Base-by-base conservation (phyloP, 345 rosid species). In the Hypericum perforatum region DNA sequence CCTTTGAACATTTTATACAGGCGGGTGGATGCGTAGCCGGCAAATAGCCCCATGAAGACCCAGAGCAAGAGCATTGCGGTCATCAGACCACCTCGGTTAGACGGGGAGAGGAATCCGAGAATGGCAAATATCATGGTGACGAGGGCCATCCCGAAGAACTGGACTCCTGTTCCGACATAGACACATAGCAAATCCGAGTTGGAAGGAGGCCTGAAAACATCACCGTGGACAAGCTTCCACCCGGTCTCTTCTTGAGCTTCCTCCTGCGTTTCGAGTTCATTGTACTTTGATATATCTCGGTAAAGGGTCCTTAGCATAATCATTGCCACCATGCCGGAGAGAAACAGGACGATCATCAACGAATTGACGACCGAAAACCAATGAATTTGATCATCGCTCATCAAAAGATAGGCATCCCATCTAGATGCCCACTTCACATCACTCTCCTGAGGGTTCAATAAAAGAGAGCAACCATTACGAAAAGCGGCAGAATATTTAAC, bases 161-260 rank as follows among this genome's bases (percentile, higher is more conserved):
- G 92, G 46, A 84, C 80, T 41, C 92, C 88, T 6, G 92, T 79
- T 43, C 92, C 92, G 46, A 77, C 92, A 51, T 81, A 77, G 39
- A 81, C 77, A 41, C 92, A 84, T 2, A 84, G 76, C 6, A 81
- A 69, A 63, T 84, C 85, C 1, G 88, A 77, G 59, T 78, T 75
- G 44, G 71, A 12, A 43, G 92, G 92, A n/a, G 85, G 76, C 64
- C 92, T 78, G 72, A 84, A 84, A 52, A 78, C 92, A 66, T 84
- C 92, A 0, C 92, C 87, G 47, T 84, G 91, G 37, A 83, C 84
- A 16, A 80, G 91, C 59, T 83, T 83, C 91, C 91, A 83, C 15
- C 91, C 92, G 39, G 91, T 83, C 77, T 83, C 91, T 69, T 83
- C 91, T 67, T 80, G 91, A 61, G 92, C 92, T 77, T 84, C 92